Evolutionary conservation across 495 filamentous ascomycete genomes (phyloP).

Genomic region (Peziza echinospora): DNA sequence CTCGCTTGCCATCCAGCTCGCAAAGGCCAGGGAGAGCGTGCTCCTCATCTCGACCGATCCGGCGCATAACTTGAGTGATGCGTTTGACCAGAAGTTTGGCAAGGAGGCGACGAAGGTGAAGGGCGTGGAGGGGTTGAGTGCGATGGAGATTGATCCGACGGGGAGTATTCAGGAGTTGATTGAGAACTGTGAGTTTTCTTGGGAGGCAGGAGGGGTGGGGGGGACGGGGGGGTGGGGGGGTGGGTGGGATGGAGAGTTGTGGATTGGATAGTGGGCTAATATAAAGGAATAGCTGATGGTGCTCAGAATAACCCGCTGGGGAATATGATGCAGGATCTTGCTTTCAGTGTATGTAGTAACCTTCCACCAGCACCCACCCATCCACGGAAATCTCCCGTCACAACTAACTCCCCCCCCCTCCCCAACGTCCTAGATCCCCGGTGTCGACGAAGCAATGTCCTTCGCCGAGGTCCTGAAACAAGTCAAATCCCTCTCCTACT

Average conservation of each 20-base stretch:
- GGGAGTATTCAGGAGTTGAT: slow-evolving; percentile 92
- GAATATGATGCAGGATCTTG: slow-evolving; percentile 44
- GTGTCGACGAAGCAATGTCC: slow-evolving; percentile 98
- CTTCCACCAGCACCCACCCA: no score
- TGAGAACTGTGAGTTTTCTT: slow-evolving; percentile 34
- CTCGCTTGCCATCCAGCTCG: slow-evolving; percentile 93
- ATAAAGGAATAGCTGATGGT: slow-evolving; percentile 3
- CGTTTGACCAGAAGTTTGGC: slow-evolving; percentile 96
- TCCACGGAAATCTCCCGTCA: background rate
- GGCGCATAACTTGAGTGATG: slow-evolving; percentile 94
- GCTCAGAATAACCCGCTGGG: slow-evolving; percentile 24
- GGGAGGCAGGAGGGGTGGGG: slow-evolving; percentile 48
- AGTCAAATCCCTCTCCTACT: slow-evolving; percentile 97
- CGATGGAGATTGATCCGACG: slow-evolving; percentile 99
- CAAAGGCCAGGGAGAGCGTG: slow-evolving; percentile 83
- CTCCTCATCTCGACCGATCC: slow-evolving; percentile 96
- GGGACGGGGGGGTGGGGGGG: no score
- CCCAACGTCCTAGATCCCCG: slow-evolving; percentile 56
- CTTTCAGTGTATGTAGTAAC: slow-evolving; percentile 32
- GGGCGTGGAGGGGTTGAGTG: slow-evolving; percentile 81
- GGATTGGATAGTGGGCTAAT: slow-evolving; percentile 27
- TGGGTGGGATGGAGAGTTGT: slow-evolving; percentile 45
- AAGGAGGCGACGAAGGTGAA: slow-evolving; percentile 88
- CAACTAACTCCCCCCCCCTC: background rate
- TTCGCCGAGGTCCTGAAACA: slow-evolving; percentile 98